Evolutionary conservation across 225 moss, liverwort and hornwort species (phyloP), one percentile per base, ranked within the genome.

Genomic region (Lunularia cruciata): DNA sequence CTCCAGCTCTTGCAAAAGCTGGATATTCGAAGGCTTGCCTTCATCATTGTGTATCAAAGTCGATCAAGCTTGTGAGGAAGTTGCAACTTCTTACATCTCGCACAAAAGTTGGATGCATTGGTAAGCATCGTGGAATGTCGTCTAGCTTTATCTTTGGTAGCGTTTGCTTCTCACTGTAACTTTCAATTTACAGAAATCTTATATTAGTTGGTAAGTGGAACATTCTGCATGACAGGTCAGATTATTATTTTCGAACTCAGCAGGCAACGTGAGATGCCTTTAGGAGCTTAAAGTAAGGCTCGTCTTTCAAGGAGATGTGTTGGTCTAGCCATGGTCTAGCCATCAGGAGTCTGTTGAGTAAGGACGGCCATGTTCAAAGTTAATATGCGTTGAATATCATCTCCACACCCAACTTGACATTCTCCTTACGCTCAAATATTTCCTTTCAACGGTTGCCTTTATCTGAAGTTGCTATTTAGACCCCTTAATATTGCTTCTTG

Each of bases 1-100:
- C 47, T 38, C 39, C 38, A 61, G 39, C 61, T 61, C 61, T 25
- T 8, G n/a, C 11, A 25, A 31, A 40, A 40, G 25, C 26, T 38
- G 61, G 39, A 47, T 43, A 65, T 1, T 31, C 30, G 65, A 31
- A 47, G 65, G 30, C 32, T 30, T 65, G 47, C 61, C 61, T 61
- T 61, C 30, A 7, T 43, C 43, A 32, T 46, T 65, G 18, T 65
- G 46, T 65, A 65, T 47, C 14, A 47, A 42, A 63, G 27, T 65
- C 31, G 47, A 65, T 26, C 35, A 53, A 34, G 36, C 54, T 36
- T 37, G 36, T 68, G 53, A 68, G 23, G 22, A 38, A n/a, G 42
- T 25, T 68, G 34, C 52, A 34, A 30, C 53, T 25, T 68, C 53
- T n/a, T 47, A 54, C 14, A 15, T 47, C 31, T 32, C 18, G 19